Conservation (phyloP, 495 filamentous ascomycete genomes). For the Penicillium waksmanii region DNA sequence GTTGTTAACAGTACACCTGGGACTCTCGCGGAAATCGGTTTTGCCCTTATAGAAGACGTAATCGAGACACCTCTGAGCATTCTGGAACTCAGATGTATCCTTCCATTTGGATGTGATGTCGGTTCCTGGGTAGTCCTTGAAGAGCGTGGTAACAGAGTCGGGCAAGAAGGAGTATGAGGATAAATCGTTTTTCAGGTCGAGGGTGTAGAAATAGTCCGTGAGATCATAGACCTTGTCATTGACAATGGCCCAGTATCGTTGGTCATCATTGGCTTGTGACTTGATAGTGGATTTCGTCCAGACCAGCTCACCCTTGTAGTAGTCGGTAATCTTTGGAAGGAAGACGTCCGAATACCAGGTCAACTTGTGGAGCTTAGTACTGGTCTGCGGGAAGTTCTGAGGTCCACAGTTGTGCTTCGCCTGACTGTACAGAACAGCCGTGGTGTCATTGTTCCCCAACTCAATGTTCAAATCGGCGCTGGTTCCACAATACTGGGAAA, state of each 20-base stretch:
- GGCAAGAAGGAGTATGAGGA: slow-evolving; percentile 71
- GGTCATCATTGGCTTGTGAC: slow-evolving; percentile 63
- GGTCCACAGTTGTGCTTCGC: slow-evolving; percentile 74
- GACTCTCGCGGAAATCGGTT: slow-evolving; percentile 77
- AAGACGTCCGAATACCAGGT: slow-evolving; percentile 80
- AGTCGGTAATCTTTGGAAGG: slow-evolving; percentile 78
- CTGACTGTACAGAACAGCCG: slow-evolving; percentile 37
- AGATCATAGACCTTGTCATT: slow-evolving; percentile 80
- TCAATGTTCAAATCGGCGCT: slow-evolving; percentile 43
- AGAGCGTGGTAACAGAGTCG: slow-evolving; percentile 58
- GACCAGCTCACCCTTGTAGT: slow-evolving; percentile 86
- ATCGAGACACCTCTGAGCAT: slow-evolving; percentile 77
- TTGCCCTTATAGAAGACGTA: slow-evolving; percentile 83
- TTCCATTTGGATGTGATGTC: slow-evolving; percentile 75
- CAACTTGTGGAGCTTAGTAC: slow-evolving; percentile 58
- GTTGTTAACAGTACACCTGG: slow-evolving; percentile 86
- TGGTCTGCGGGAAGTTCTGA: slow-evolving; percentile 49
- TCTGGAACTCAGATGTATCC: slow-evolving; percentile 49
- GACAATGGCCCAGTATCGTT: slow-evolving; percentile 80
- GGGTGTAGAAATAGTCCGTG: slow-evolving; percentile 85
- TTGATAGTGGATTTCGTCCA: slow-evolving; percentile 56
- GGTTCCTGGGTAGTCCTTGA: slow-evolving; percentile 73
- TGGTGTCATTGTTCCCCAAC: slow-evolving; percentile 67
- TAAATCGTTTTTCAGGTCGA: slow-evolving; percentile 50
- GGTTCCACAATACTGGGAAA: slow-evolving; percentile 67